Evolutionary conservation across 208 protist genomes (phyloP).

Genomic region (Trypanosoma mega): DNA sequence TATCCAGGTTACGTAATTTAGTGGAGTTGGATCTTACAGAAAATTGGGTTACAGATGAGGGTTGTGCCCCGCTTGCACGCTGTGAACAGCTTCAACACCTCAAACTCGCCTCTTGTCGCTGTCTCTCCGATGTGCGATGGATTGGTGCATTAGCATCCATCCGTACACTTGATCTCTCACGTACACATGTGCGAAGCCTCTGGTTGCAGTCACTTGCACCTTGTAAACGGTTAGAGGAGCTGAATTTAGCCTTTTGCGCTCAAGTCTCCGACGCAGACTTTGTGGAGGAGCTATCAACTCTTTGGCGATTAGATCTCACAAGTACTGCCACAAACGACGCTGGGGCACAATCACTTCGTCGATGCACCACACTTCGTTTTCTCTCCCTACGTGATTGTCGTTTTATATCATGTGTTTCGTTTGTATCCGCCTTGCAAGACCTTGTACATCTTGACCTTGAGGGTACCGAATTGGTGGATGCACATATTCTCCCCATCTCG

Average conservation of each 20-base stretch:
- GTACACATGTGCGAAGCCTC: conserved; percentile 35
- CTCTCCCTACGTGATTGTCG: conserved; percentile 52
- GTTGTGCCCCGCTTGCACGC: conserved; percentile 13
- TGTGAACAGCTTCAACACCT: conserved; percentile 23
- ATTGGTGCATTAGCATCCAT: conserved; percentile 20
- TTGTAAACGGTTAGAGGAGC: conserved; percentile 43
- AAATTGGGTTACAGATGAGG: conserved; percentile 40
- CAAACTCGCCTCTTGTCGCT: conserved; percentile 29
- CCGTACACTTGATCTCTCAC: conserved; percentile 43
- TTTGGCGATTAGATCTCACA: conserved; percentile 47
- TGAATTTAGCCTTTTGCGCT: conserved; percentile 48
- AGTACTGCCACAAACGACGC: conserved; percentile 44
- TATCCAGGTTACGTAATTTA: conserved; percentile 42
- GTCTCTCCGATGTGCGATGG: conserved; percentile 29
- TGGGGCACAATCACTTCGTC: conserved; percentile 18
- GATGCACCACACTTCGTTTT: conserved; percentile 32
- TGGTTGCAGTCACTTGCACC: conserved; percentile 25
- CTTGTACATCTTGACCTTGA: conserved; percentile 54
- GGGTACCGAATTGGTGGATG: conserved; percentile 42
- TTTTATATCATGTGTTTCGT: conserved; percentile 26
- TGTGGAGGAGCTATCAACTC: conserved; percentile 25
- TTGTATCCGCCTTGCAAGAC: conserved; percentile 23
- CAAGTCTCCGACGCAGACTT: conserved; percentile 35
- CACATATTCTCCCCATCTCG: conserved; percentile 24
- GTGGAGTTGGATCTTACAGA: conserved; percentile 51